These are phyloP conservation scores for Cystobasidium pallidum DNA, from an alignment of 1,284 basidiomycete genomes.

Conservation along the genomic window DNA sequence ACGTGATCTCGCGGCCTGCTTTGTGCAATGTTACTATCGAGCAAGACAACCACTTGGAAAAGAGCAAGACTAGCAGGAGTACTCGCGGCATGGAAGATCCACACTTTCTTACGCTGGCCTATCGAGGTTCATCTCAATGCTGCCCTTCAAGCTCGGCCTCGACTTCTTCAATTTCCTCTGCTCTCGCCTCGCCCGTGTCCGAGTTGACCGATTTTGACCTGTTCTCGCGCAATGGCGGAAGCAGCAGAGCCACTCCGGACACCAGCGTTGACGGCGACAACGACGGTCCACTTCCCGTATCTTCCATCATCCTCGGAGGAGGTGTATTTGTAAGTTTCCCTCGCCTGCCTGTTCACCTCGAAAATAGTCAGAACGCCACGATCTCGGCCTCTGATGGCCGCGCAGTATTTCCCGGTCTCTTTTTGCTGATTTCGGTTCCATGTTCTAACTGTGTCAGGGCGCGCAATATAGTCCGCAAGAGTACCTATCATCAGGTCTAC, in stretches of 20 bases:
- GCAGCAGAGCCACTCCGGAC: constrained; percentile 26
- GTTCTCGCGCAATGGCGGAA: not conserved
- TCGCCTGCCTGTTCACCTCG: not conserved
- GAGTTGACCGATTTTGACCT: constrained; percentile 34
- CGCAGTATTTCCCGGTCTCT: not conserved
- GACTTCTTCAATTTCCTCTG: constrained; percentile 4
- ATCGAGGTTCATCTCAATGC: not conserved
- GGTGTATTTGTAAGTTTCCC: constrained; percentile 46
- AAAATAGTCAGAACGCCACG: not conserved
- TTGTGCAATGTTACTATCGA: not conserved
- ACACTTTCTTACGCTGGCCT: not conserved
- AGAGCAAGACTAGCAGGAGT: not conserved
- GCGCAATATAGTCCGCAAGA: constrained; percentile 27
- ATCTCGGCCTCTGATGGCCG: not conserved
- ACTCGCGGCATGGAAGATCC: constrained; percentile 13
- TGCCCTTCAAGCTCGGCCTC: constrained; percentile 22
- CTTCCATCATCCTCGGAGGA: constrained; percentile 30
- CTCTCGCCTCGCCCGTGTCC: constrained; percentile 19
- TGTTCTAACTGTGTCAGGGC: not conserved
- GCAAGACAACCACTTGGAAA: not conserved
- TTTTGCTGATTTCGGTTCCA: no score
- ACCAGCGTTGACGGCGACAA: constrained; percentile 21
- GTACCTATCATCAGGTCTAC: constrained; percentile 29
- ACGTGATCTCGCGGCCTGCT: constrained; percentile 8
- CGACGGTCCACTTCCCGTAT: constrained; percentile 23